Evolutionary conservation across 495 filamentous ascomycete species (phyloP).

Genomic region (Daldinia caldariorum): DNA sequence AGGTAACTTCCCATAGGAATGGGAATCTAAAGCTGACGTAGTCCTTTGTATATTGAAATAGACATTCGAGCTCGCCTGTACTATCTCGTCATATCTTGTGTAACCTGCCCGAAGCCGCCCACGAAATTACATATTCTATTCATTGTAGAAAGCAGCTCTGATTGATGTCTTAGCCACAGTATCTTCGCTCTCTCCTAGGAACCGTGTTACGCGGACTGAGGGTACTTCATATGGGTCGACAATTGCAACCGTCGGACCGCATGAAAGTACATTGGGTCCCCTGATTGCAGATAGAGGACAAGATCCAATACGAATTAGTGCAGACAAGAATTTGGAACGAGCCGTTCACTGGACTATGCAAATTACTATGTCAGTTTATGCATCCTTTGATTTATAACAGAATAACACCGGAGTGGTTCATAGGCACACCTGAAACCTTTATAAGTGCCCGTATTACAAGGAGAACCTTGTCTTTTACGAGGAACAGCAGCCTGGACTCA

Average conservation of each 20-base stretch:
- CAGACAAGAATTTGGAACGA: background rate
- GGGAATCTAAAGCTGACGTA: no score
- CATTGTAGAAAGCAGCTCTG: no score
- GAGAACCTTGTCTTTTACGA: background rate
- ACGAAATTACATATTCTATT: no score
- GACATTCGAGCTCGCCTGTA: no score
- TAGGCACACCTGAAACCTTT: slow-evolving; percentile 26
- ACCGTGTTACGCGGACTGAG: background rate
- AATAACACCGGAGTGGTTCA: background rate
- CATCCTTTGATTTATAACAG: background rate
- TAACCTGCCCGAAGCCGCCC: no score
- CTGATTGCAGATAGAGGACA: background rate
- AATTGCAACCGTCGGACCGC: background rate
- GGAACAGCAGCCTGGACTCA: background rate
- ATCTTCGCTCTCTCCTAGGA: background rate
- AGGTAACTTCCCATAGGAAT: no score
- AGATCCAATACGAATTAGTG: background rate
- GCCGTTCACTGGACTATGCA: background rate
- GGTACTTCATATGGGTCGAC: background rate
- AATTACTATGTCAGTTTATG: background rate
- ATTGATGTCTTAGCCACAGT: background rate
- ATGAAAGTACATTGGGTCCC: background rate
- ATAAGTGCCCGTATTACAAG: slow-evolving; percentile 12
- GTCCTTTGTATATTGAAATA: no score
- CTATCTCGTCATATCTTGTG: no score